A percentile compares a stretch with the other conserved stretches of the same genome.
Conservation (phyloP, 371 early-diverging fungal genomes). For the Nematocida displodere region DNA sequence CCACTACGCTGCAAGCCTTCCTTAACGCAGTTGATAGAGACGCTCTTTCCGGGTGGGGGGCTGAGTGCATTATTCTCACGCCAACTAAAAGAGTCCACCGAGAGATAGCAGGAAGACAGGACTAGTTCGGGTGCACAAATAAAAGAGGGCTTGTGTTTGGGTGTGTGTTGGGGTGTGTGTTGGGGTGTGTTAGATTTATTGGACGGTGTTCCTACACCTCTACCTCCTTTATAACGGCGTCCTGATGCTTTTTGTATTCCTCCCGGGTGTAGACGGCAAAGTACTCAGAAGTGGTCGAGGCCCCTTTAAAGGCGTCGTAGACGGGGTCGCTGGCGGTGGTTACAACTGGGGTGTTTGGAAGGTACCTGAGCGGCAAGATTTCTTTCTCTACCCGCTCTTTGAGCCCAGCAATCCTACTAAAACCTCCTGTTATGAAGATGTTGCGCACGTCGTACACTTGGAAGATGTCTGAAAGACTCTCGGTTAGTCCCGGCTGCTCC, state of each 20-base stretch:
- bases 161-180: too few relatives aligned
- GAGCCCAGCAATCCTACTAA: constrained; percentile 59
- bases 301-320: constrained; percentile 58
- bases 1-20: constrained; percentile 85
- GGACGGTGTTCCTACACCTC: too few relatives aligned
- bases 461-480: constrained; percentile 52
- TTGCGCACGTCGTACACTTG: constrained; percentile 52
- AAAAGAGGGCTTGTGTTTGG: neutral
- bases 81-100: constrained; percentile 46
- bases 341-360: constrained; percentile 33
- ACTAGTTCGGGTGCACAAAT: constrained; percentile 46
- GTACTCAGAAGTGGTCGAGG: constrained; percentile 30
- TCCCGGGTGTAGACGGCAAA: constrained; percentile 53
- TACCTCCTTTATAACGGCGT: constrained; percentile 8
- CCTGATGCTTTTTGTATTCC: constrained; percentile 43
- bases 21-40: constrained; percentile 94
- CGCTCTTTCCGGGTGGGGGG: constrained; percentile 95
- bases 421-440: constrained; percentile 65
- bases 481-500: constrained; percentile 61
- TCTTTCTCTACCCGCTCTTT: constrained; percentile 60
- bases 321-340: constrained; percentile 52
- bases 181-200: too few relatives aligned
- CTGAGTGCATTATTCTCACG: constrained; percentile 67
- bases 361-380: constrained; percentile 32
- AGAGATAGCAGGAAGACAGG: constrained; percentile 60